Percentiles rank a stretch among this genome's conserved stretches.
Conservation (phyloP, 78 protist genomes). For the Chrysochromulina parva region DNA sequence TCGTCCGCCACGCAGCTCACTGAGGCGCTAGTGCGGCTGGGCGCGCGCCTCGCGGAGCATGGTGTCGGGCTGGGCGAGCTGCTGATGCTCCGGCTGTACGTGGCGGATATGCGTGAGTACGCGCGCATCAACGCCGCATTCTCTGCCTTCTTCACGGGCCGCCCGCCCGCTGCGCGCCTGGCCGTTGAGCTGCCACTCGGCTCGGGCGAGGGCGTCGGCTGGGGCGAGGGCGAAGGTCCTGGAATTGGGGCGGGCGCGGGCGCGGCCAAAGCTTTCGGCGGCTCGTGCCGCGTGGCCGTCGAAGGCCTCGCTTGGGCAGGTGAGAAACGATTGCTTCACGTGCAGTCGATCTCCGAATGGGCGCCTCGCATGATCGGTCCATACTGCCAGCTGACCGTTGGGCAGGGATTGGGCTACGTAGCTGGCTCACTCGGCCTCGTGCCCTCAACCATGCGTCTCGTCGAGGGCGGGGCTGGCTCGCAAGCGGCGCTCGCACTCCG, state of each 20-base stretch:
- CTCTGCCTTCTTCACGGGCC: background rate
- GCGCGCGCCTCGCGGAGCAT: background rate
- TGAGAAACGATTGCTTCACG: slow-evolving; percentile 23
- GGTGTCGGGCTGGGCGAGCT: background rate
- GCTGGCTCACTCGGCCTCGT: slow-evolving; percentile 26
- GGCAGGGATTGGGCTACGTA: background rate
- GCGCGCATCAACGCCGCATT: background rate
- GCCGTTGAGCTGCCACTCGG: background rate
- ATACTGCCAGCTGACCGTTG: slow-evolving; percentile 32
- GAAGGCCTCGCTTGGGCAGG: background rate
- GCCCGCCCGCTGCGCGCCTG: slow-evolving; percentile 9
- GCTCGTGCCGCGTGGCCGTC: background rate
- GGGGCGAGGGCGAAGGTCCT: background rate
- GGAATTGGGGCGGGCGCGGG: too few relatives aligned
- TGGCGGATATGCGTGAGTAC: background rate
- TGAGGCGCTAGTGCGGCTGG: background rate
- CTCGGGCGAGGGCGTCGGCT: background rate
- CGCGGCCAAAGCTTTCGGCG: too few relatives aligned
- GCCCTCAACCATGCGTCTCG: slow-evolving; percentile 12
- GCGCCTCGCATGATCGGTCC: slow-evolving; percentile 62
- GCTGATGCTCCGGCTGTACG: background rate
- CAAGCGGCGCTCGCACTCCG: background rate
- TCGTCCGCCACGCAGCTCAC: background rate
- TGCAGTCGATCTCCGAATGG: slow-evolving; percentile 55
- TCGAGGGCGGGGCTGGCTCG: background rate